Evolutionary conservation across 352 stramenopile species (phyloP).

Genomic region (Phytophthora tentaculata): DNA sequence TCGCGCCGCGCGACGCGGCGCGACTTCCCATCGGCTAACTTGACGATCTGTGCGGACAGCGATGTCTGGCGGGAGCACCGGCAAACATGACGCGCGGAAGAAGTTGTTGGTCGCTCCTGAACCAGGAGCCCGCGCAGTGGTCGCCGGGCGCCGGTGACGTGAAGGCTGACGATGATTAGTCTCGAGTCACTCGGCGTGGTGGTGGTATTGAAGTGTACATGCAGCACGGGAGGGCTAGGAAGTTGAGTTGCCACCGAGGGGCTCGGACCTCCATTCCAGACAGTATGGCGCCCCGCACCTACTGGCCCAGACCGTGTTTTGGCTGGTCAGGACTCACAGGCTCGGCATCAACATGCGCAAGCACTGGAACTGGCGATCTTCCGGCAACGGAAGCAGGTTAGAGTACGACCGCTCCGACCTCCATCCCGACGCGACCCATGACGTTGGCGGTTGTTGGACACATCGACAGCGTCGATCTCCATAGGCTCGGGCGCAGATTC

Average conservation of each 20-base stretch:
- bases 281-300: slow-evolving; percentile 14
- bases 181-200: slow-evolving; percentile 7
- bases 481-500: not conserved
- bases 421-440: not conserved
- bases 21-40: slow-evolving; percentile 16
- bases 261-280: not conserved
- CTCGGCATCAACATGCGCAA: not conserved
- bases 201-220: no score
- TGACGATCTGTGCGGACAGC: slow-evolving; percentile 3
- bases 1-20: no score
- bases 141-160: not conserved
- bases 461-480: not conserved
- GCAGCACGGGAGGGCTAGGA: slow-evolving; percentile 13
- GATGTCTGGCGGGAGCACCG: not conserved
- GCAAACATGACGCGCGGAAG: slow-evolving; percentile 6
- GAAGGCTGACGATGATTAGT: slow-evolving; percentile 18
- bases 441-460: no score
- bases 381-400: not conserved
- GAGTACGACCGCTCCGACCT: not conserved
- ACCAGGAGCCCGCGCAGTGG: slow-evolving; percentile 23
- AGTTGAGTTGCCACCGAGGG: not conserved
- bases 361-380: not conserved
- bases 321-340: not conserved
- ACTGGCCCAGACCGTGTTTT: not conserved
- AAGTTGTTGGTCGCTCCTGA: slow-evolving; percentile 38